A percentile compares a stretch with the other conserved stretches of the same genome.
Evolutionary conservation across 805 yeast genomes (phyloP).

Genomic region (Ogataea methanolica): DNA sequence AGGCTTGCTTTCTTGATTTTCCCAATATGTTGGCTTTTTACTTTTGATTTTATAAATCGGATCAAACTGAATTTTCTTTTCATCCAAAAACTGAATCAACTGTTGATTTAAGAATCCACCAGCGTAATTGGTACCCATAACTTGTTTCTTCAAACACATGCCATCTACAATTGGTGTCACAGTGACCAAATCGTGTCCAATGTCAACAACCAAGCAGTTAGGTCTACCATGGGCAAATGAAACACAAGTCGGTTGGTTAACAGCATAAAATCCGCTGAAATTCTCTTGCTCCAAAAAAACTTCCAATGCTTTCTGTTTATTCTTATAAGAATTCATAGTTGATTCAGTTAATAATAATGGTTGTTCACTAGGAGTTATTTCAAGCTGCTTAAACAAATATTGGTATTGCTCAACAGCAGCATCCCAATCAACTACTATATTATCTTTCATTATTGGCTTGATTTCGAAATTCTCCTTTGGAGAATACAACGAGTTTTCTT

Average conservation of each 20-base stretch:
- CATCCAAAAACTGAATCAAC: slow-evolving; percentile 36
- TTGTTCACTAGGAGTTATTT: slow-evolving; percentile 55
- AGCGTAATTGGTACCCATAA: slow-evolving; percentile 66
- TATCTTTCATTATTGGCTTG: slow-evolving; percentile 55
- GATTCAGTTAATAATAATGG: slow-evolving; percentile 86
- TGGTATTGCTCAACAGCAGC: slow-evolving; percentile 71
- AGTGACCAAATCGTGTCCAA: slow-evolving; percentile 74
- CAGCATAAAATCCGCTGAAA: slow-evolving; percentile 77
- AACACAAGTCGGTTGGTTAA: slow-evolving; percentile 80
- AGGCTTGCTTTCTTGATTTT: slow-evolving; percentile 18
- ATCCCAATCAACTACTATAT: slow-evolving; percentile 79
- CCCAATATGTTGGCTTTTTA: slow-evolving; percentile 34
- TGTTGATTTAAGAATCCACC: slow-evolving; percentile 64
- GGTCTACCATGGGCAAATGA: slow-evolving; percentile 89
- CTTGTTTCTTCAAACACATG: slow-evolving; percentile 64
- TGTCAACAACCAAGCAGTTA: slow-evolving; percentile 77
- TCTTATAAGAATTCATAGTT: slow-evolving; percentile 68
- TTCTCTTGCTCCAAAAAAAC: slow-evolving; percentile 61
- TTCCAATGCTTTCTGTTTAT: slow-evolving; percentile 69
- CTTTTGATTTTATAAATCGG: slow-evolving; percentile 49
- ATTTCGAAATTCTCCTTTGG: slow-evolving; percentile 52
- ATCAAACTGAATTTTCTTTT: slow-evolving; percentile 30
- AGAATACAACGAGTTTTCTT: slow-evolving; percentile 29
- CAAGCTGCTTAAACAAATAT: slow-evolving; percentile 50
- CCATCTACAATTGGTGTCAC: slow-evolving; percentile 85